phyloP scores from a whole-genome alignment of 2,329 filamentous ascomycete species.

The Fusarium sp. region DNA sequence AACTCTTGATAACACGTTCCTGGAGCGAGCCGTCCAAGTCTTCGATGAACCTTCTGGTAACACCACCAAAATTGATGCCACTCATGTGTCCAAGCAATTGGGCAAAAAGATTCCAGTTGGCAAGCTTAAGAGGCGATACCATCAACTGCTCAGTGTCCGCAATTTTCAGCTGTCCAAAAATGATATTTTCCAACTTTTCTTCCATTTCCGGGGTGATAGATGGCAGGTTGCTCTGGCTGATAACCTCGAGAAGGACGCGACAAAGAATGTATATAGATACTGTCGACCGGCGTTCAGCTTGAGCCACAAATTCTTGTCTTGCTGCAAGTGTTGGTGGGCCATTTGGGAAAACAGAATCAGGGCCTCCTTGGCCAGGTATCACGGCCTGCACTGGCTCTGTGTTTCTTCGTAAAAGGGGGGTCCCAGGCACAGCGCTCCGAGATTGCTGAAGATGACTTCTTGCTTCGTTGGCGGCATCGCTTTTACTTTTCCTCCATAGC shows the following conservation, averaged over 20 bases:
- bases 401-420: slow-evolving; percentile 75
- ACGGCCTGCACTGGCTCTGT: slow-evolving; percentile 75
- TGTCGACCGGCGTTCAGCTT: slow-evolving; percentile 89
- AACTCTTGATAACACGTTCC: slow-evolving; percentile 79
- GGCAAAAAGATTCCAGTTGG: slow-evolving; percentile 96
- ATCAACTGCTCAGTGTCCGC: slow-evolving; percentile 85
- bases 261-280: slow-evolving; percentile 97
- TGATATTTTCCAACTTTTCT: slow-evolving; percentile 92
- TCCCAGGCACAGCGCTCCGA: slow-evolving; percentile 59
- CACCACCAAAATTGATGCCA: slow-evolving; percentile 87
- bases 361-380: slow-evolving; percentile 36
- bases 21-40: slow-evolving; percentile 85
- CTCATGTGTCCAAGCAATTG: slow-evolving; percentile 97
- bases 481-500: slow-evolving; percentile 97
- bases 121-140: slow-evolving; percentile 84
- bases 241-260: slow-evolving; percentile 92
- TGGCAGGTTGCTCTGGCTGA: slow-evolving; percentile 86
- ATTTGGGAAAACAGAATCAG: slow-evolving; percentile 52
- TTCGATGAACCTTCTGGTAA: slow-evolving; percentile 83
- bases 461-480: slow-evolving; percentile 83
- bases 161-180: slow-evolving; percentile 93
- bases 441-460: slow-evolving; percentile 69
- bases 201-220: slow-evolving; percentile 93
- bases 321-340: slow-evolving; percentile 58
- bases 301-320: slow-evolving; percentile 78